These are phyloP conservation scores for Antonospora locustae DNA, from an alignment of 371 early-diverging fungal genomes.

Conservation along the genomic window DNA sequence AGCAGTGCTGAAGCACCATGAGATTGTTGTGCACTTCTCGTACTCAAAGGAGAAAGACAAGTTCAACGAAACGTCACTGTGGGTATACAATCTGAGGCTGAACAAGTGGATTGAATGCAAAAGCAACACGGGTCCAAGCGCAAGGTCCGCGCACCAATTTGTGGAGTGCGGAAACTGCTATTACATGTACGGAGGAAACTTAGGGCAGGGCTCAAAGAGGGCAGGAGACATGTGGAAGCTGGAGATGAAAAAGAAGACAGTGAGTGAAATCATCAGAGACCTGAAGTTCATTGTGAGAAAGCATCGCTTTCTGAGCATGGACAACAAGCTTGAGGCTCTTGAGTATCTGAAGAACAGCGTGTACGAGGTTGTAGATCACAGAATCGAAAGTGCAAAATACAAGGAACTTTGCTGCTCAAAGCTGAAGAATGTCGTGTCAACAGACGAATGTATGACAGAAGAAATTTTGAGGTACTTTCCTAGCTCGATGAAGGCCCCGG, in stretches of 20 bases:
- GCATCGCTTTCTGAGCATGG: conserved; percentile 10
- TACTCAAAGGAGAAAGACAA: conserved; percentile 1
- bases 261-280: background rate
- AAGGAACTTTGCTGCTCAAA: background rate
- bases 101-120: background rate
- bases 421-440: no score
- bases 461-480: no score
- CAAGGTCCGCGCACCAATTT: conserved; percentile 26
- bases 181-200: conserved; percentile 29
- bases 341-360: conserved; percentile 16
- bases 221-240: conserved; percentile 23
- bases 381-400: background rate
- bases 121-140: background rate
- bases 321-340: conserved; percentile 1
- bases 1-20: background rate
- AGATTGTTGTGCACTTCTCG: conserved; percentile 1
- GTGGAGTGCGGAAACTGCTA: background rate
- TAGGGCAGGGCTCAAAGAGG: conserved; percentile 5
- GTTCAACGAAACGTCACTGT: no score
- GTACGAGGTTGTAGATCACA: background rate
- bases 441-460: no score
- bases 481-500: no score
- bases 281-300: conserved; percentile 8
- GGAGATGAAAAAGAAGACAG: conserved; percentile 2
- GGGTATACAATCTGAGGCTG: background rate